These are phyloP conservation scores for Stramenopiles sp. DNA, from an alignment of 352 stramenopile genomes.

Conservation along the genomic window DNA sequence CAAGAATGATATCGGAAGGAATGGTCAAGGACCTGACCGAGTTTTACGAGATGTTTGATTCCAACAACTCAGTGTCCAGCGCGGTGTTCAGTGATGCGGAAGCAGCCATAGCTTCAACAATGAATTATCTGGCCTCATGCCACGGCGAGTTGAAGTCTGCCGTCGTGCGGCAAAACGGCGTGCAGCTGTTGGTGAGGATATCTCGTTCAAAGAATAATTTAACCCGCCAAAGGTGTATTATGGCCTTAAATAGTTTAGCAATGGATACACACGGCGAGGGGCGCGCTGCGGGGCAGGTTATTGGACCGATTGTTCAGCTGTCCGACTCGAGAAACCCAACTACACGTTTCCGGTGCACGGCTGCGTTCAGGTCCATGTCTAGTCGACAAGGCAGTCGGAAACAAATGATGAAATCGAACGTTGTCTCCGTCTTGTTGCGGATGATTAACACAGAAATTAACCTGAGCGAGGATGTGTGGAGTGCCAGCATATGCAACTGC, in stretches of 20 bases:
- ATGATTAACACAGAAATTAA: constrained; percentile 8
- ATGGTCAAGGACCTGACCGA: constrained; percentile 4
- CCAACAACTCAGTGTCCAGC: not conserved
- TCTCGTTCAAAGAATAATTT: not conserved
- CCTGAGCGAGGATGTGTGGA: not conserved
- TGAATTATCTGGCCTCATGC: constrained; percentile 7
- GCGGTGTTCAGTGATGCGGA: not conserved
- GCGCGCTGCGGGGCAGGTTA: not conserved
- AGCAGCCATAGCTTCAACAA: not conserved
- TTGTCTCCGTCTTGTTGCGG: not conserved
- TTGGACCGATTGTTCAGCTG: not conserved
- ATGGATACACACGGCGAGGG: constrained; percentile 11
- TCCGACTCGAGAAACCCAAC: not conserved
- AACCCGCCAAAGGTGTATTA: not conserved
- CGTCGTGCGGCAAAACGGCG: constrained; percentile 5
- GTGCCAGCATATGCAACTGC: not conserved
- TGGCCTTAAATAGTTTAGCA: constrained; percentile 7
- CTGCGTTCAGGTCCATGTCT: not conserved
- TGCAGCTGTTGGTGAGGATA: not conserved
- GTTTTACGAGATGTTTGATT: constrained; percentile 1
- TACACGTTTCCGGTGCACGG: not conserved
- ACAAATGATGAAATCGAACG: not conserved
- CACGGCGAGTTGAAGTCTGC: not conserved
- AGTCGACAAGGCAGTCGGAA: not conserved
- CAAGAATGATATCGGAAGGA: constrained; percentile 9